A percentile compares a stretch with the other conserved stretches of the same genome.
Evolutionary conservation across 768 basidiomycete genomes (phyloP).

Genomic region (Solioccasus polychromus): DNA sequence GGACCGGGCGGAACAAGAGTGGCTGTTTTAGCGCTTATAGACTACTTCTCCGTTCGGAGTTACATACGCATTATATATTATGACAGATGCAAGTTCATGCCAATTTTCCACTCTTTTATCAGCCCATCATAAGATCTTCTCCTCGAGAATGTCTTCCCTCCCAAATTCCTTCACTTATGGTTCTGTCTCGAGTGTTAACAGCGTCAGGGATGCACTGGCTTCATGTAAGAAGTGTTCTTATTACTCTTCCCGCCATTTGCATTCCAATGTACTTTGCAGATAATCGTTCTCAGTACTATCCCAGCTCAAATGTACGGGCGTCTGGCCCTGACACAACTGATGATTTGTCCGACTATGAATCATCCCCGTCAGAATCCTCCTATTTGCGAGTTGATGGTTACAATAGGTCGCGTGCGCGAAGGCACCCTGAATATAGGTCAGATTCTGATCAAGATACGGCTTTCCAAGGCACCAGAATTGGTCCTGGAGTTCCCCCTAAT

Average conservation of each 20-base stretch:
- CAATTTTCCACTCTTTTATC: too few relatives aligned
- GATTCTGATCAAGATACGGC: constrained; percentile 9
- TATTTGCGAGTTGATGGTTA: too few relatives aligned
- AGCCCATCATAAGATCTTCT: too few relatives aligned
- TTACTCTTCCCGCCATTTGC: constrained; percentile 2
- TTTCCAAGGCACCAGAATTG: constrained; percentile 20
- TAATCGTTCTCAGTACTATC: constrained; percentile 65
- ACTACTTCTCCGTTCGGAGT: too few relatives aligned
- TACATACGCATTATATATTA: neutral
- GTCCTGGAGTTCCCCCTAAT: neutral
- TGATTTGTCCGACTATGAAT: constrained; percentile 36
- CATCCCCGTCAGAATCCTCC: constrained; percentile 5
- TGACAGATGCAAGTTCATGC: too few relatives aligned
- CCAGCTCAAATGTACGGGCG: constrained; percentile 55
- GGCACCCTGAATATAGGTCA: neutral
- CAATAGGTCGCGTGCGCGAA: constrained; percentile 4
- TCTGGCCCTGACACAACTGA: constrained; percentile 44
- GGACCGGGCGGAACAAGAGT: constrained; percentile 11
- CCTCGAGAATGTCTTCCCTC: constrained; percentile 45
- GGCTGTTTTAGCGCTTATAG: neutral
- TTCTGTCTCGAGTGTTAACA: constrained; percentile 47
- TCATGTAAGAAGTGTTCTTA: too few relatives aligned
- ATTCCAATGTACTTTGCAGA: constrained; percentile 39
- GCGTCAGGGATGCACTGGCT: constrained; percentile 53
- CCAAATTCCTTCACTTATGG: constrained; percentile 43